Base-by-base conservation (phyloP, 2,329 filamentous ascomycete species). In the Pseudogymnoascus sp. region DNA sequence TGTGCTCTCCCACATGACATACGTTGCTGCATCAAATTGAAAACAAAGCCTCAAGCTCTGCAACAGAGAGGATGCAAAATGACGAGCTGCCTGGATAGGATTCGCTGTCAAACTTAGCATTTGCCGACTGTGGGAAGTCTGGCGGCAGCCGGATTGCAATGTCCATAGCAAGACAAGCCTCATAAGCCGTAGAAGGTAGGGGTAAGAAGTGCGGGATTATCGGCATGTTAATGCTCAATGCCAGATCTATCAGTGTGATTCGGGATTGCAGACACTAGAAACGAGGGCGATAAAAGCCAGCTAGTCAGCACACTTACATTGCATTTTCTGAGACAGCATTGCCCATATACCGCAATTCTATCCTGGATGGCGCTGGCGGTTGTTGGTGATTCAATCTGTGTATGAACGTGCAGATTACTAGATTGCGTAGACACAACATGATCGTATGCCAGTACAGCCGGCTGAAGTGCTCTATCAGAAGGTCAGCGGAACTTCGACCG, bases 361-460 rank as follows among this genome's bases (percentile, higher is more conserved):
- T 72, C 60, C 71, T 70, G 65, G 70, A 68, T 64, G 64, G 66
- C 58, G 66, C 54, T 54, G 68, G 63, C 33, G 64, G 65, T 54
- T 63, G 65, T 6, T 62, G 60, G 29, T 36, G 31, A 44, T 62
- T 50, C 60, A 68, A 71, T 36, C 71, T 68, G 63, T 70, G 68
- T 68, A 68, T 72, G 58, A 67, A 68, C 58, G 70, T 68, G 68
- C 61, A 70, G 66, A 63, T 71, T 72, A 70, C 66, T 66, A 68
- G 69, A 66, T 72, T 71, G 70, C 63, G 71, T 71, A 69, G 70
- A 68, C 71, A 73, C 72, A 67, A 72, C 71, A 68, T 68, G 68
- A 65, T 68, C 67, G 64, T 69, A 63, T 41, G 66, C 40, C 57
- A 68, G 63, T 50, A 62, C 64, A 61, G 65, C 60, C 63, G 66